A percentile compares a stretch with the other conserved stretches of the same genome.
Conservation (phyloP, 1,139 yeast genomes). For the Yamadazyma dushanensis region DNA sequence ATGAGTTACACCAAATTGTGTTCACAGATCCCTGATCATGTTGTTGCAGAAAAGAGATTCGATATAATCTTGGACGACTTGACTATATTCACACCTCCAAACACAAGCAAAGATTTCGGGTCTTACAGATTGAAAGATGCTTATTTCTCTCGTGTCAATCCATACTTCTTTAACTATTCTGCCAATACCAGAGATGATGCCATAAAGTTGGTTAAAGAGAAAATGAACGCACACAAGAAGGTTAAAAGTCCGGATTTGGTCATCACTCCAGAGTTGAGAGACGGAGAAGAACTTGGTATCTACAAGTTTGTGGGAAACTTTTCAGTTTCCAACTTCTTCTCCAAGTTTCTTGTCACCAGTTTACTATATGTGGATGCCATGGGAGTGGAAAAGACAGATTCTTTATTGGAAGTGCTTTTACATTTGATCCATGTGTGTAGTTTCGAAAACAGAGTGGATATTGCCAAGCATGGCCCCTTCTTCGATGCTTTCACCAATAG, state of each 20-base stretch:
- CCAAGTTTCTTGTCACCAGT: slow-evolving; percentile 51
- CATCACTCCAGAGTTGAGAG: slow-evolving; percentile 44
- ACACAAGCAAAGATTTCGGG: slow-evolving; percentile 65
- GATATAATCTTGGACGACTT: slow-evolving; percentile 64
- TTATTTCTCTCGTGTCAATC: slow-evolving; percentile 59
- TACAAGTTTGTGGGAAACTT: slow-evolving; percentile 40
- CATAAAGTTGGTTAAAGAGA: slow-evolving; percentile 55
- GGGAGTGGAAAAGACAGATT: slow-evolving; percentile 48
- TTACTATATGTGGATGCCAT: slow-evolving; percentile 42
- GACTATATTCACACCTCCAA: slow-evolving; percentile 65
- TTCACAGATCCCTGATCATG: slow-evolving; percentile 71
- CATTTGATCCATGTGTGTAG: slow-evolving; percentile 66
- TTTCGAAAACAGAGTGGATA: slow-evolving; percentile 31
- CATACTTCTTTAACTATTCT: slow-evolving; percentile 77
- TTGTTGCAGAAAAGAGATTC: slow-evolving; percentile 70
- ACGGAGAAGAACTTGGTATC: slow-evolving; percentile 31
- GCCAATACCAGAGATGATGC: slow-evolving; percentile 79
- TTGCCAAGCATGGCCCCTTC: slow-evolving; percentile 31
- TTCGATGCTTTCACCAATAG: slow-evolving; percentile 29
- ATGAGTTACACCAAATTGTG: slow-evolving; percentile 71
- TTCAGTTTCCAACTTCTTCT: slow-evolving; percentile 52
- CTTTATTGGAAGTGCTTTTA: slow-evolving; percentile 56
- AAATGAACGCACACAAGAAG: slow-evolving; percentile 27
- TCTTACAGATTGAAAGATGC: slow-evolving; percentile 65
- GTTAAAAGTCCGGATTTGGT: slow-evolving; percentile 38